Evolutionary conservation across 306 rosid species (phyloP).

Genomic region (Senna siamea): DNA sequence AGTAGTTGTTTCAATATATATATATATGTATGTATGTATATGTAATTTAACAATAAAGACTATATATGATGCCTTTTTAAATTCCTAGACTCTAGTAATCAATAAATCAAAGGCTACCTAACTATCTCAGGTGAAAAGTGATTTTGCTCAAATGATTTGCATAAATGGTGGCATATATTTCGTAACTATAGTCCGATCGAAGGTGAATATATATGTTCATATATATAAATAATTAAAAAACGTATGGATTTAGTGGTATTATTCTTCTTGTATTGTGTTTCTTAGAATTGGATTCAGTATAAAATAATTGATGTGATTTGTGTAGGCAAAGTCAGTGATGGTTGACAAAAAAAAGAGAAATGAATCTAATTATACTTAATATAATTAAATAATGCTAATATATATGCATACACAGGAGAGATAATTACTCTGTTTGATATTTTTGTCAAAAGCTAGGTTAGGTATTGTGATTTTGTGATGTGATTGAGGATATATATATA

Average conservation of each 20-base stretch:
- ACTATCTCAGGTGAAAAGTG: background rate
- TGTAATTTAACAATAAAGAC: background rate
- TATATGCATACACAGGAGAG: too few relatives aligned
- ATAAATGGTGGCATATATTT: background rate
- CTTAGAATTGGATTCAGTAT: background rate
- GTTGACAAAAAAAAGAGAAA: background rate
- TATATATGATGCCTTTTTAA: too few relatives aligned
- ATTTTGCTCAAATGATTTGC: background rate
- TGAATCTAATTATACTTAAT: background rate
- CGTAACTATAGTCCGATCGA: background rate
- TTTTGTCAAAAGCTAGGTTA: background rate
- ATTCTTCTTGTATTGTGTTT: background rate
- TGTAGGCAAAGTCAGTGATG: background rate
- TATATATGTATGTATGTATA: background rate
- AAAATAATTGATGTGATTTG: background rate
- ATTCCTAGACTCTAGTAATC: background rate
- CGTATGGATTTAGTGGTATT: background rate
- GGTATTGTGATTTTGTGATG: slow-evolving; percentile 31
- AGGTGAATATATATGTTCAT: background rate
- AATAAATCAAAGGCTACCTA: background rate
- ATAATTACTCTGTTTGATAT: background rate
- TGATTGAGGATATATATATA: background rate
- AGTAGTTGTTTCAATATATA: background rate
- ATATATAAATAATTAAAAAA: background rate
- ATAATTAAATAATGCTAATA: background rate